Base-by-base conservation (phyloP, 345 rosid species). In the Boechera stricta region DNA sequence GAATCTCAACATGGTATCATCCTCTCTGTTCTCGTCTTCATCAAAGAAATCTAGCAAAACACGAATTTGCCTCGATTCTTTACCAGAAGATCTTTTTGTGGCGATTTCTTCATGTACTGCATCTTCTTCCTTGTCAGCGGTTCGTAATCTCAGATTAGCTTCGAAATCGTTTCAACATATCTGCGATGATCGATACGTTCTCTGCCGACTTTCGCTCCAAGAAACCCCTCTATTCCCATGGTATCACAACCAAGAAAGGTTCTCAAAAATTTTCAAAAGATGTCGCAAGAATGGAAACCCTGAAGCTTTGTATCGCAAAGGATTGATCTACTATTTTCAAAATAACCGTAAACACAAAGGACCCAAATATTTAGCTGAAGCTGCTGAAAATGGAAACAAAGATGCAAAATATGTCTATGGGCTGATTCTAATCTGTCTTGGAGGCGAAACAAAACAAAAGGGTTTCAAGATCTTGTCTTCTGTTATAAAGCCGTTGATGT, bases 381-480 rank as follows among this genome's bases (percentile, higher is more conserved):
- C 77, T 4, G 69, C 69, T 0, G 47, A 57, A 12, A 72, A 67
- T 21, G 62, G 66, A 38, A 67, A 32, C n/a, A 9, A 32, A 8
- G 73, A 72, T 16, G 78, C 78, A 15, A 65, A 7, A 2, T 78
- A 78, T 59, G 39, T 78, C 1, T 72, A 78, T 24, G 74, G 74
- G 3, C 3, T 78, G 56, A 60, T 78, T 31, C 15, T 67, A 13
- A 21, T 72, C 21, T 79, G 82, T 59, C 38, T 24, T 32, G 77
- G 51, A 28, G 75, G 13, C 28, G 1, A 68, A 53, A 10, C 72
- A 53, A 78, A 67, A 54, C 77, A 72, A 49, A 31, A 66, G 26
- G 81, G 78, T 45, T 51, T 67, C 5, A 28, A 65, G 36, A 64
- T 65, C 8, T 58, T 72, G 66, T 73, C 70, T 51, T 44, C 74